Percentiles rank a stretch among this genome's conserved stretches.
Conservation (phyloP, 1,284 basidiomycete genomes). For the Sanghuangporus baumii region DNA sequence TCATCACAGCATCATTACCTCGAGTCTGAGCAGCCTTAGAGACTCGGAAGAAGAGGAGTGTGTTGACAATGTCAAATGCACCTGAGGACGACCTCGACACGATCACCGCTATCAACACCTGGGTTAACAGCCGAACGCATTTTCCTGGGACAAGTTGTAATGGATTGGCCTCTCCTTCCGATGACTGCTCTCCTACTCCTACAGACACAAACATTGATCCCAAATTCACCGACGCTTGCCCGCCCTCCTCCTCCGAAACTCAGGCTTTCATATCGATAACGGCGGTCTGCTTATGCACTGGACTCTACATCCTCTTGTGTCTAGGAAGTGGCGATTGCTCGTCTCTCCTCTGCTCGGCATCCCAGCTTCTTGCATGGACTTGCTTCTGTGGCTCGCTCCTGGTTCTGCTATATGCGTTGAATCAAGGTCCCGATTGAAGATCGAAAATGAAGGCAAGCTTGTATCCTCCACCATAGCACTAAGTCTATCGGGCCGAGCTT, state of each 20-base stretch:
- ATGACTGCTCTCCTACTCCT: background rate
- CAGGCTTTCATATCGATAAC: background rate
- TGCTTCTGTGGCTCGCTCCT: background rate
- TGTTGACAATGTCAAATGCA: background rate
- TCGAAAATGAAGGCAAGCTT: background rate
- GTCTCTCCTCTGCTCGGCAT: background rate
- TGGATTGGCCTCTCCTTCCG: background rate
- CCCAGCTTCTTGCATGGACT: background rate
- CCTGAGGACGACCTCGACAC: background rate
- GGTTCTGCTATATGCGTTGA: background rate
- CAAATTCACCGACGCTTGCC: background rate
- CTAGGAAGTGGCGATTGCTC: background rate
- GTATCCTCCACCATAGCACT: background rate
- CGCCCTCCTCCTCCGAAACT: background rate
- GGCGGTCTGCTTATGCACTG: background rate
- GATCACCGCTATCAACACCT: background rate
- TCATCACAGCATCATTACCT: too few species aligned
- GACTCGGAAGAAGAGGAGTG: background rate
- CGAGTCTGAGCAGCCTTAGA: too few species aligned
- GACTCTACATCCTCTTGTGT: background rate
- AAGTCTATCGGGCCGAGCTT: background rate
- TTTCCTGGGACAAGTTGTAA: background rate
- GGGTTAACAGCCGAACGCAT: background rate
- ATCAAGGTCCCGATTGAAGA: background rate
- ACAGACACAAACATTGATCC: background rate